phyloP scores from a whole-genome alignment of 2,329 filamentous ascomycete species.

The Exophiala sp. region DNA sequence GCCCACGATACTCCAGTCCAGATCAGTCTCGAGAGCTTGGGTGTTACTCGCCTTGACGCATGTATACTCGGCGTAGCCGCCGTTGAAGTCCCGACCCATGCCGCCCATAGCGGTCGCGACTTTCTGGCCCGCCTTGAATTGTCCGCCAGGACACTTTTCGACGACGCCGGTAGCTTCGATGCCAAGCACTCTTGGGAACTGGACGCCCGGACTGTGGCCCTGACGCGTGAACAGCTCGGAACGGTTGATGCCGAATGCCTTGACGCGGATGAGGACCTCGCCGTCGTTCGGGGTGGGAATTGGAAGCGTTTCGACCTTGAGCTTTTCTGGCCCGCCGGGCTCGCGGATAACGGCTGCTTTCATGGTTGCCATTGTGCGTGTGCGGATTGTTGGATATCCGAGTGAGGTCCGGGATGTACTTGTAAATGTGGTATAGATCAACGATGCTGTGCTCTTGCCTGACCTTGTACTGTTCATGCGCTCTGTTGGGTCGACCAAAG shows the following conservation, averaged over 20 bases:
- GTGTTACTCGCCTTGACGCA: conserved; percentile 43
- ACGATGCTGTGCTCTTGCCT: not conserved
- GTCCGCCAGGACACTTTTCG: conserved; percentile 33
- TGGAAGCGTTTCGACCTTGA: conserved; percentile 39
- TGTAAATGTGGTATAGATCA: no score
- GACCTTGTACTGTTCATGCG: not conserved
- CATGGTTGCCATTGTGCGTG: conserved; percentile 36
- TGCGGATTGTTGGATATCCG: not conserved
- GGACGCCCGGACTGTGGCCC: conserved; percentile 40
- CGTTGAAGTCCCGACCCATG: conserved; percentile 47
- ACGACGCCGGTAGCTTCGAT: conserved; percentile 47
- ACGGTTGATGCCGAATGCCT: conserved; percentile 48
- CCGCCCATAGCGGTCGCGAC: conserved; percentile 51
- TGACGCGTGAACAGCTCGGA: conserved; percentile 48
- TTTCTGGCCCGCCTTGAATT: conserved; percentile 39
- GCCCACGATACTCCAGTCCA: conserved; percentile 44
- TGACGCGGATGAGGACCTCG: conserved; percentile 42
- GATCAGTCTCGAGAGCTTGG: conserved; percentile 32
- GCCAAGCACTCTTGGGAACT: conserved; percentile 45
- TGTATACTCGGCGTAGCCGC: conserved; percentile 50
- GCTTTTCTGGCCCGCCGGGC: conserved; percentile 39
- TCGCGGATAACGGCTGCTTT: conserved; percentile 43
- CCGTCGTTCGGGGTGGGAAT: conserved; percentile 38
- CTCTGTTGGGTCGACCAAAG: no score
- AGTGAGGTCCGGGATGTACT: not conserved